Base-by-base conservation (phyloP, 331 rosid genomes). In the Saraca asoca region DNA sequence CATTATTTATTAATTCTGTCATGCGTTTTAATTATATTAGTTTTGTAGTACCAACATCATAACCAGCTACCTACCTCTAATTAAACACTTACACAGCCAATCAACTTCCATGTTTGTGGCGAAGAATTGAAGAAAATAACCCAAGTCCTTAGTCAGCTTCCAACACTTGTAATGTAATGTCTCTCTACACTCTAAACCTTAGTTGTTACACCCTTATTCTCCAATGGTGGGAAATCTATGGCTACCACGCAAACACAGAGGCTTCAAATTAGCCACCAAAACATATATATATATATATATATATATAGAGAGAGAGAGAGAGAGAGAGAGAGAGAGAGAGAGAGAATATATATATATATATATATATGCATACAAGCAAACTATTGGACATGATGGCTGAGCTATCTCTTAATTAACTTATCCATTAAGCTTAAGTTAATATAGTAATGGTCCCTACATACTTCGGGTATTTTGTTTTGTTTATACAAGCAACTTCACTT, bases 41-140 rank as follows among this genome's bases (percentile, higher is more conserved):
- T 10, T 15, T 24, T 24, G 31, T 24, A 24, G 3, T 24, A 50
- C 43, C 42, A 53, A 60, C 53, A 59, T 65, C 15, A 19, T 37
- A 72, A 59, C 51, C 60, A 51, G 41, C 73, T 76, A 72, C 10
- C 56, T 66, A 60, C 64, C 66, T 20, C 60, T 49, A 64, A 76
- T 62, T 50, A 70, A 75, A 48, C 14, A 69, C 14, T 16, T 34
- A 31, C 67, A 56, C 38, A 46, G 69, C 77, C 81, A 71, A 65
- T 77, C 34, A 77, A 51, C 67, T 52, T 77, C 81, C 73, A 58
- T 33, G 15, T 64, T 52, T 70, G 77, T 65, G 81, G 77, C 64
- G 19, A 3, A n/a, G 14, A 61, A 35, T 58, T 44, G 24, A 31
- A 24, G 15, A 18, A 18, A 38, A n/a, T n/a, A 70, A 64, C 44